A percentile compares a stretch with the other conserved stretches of the same genome.
Evolutionary conservation across 2,329 filamentous ascomycete genomes (phyloP).

Genomic region (Botrytis tulipae): DNA sequence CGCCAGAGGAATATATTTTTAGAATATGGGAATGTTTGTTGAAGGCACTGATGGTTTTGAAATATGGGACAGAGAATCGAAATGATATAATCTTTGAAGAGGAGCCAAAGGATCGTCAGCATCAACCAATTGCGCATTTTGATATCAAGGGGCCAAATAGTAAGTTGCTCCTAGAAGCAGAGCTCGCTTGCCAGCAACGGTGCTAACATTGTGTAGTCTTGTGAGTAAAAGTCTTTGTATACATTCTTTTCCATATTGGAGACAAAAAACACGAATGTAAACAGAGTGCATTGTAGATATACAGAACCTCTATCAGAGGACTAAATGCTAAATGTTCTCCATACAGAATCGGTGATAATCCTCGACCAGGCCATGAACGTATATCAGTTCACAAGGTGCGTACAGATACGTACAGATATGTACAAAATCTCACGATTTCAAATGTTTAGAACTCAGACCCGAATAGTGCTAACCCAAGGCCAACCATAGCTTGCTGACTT

Average conservation of each 20-base stretch:
- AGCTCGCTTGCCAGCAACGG: background rate
- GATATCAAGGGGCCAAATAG: slow-evolving; percentile 6
- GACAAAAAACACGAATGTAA: background rate
- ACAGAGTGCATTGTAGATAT: background rate
- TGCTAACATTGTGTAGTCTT: background rate
- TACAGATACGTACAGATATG: background rate
- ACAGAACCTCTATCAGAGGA: background rate
- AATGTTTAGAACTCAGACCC: background rate
- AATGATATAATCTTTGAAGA: background rate
- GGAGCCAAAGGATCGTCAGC: background rate
- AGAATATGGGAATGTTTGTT: slow-evolving; percentile 19
- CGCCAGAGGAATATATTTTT: slow-evolving; percentile 1
- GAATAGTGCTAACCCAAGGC: background rate
- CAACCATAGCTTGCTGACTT: slow-evolving; percentile 12
- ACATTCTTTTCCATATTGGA: background rate
- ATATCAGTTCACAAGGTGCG: slow-evolving; percentile 7
- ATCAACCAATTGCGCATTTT: background rate
- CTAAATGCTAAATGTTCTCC: background rate
- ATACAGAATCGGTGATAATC: background rate
- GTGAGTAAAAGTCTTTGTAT: background rate
- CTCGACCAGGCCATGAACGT: slow-evolving; percentile 8
- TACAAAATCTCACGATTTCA: background rate
- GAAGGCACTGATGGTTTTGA: slow-evolving; percentile 1
- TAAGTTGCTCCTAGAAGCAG: background rate
- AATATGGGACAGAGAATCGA: slow-evolving; percentile 6